Percentiles rank a stretch among this genome's conserved stretches.
These are phyloP conservation scores for Xylaria castorea DNA, from an alignment of 495 filamentous ascomycete genomes.

Conservation along the genomic window DNA sequence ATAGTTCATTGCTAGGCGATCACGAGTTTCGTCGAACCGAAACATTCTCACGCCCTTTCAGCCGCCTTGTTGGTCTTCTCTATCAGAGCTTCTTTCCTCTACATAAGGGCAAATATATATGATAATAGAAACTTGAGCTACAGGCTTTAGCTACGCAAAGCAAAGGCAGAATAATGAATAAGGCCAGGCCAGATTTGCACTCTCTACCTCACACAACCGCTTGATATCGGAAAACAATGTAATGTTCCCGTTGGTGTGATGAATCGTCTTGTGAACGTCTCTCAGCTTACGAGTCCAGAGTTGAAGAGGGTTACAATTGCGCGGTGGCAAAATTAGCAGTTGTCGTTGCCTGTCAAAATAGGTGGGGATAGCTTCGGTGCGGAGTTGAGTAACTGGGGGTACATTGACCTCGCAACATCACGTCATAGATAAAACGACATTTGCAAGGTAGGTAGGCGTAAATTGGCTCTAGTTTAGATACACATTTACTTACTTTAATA, in stretches of 20 bases:
- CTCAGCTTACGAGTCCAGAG: neutral
- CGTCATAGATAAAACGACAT: slow-evolving; percentile 16
- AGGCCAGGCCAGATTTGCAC: neutral
- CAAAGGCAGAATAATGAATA: neutral
- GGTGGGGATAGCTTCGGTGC: slow-evolving; percentile 12
- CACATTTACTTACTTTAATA: too few relatives aligned
- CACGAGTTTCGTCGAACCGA: neutral
- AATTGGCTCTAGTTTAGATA: neutral
- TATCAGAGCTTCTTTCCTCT: neutral
- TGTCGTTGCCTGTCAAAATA: neutral
- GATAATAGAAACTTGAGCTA: neutral
- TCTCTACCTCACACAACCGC: neutral
- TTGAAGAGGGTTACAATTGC: neutral
- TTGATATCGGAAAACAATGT: neutral
- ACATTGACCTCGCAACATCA: neutral
- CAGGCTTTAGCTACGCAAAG: neutral
- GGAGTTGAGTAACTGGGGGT: slow-evolving; percentile 6
- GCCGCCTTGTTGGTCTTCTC: neutral
- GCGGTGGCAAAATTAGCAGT: neutral
- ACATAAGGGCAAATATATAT: neutral
- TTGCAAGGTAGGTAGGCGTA: neutral
- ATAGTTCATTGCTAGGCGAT: neutral
- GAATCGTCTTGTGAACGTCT: neutral
- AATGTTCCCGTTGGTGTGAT: neutral
- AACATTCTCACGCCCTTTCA: neutral